These are phyloP conservation scores for Rauvolfia tetraphylla DNA, from an alignment of 257 asterid species.

Conservation along the genomic window DNA sequence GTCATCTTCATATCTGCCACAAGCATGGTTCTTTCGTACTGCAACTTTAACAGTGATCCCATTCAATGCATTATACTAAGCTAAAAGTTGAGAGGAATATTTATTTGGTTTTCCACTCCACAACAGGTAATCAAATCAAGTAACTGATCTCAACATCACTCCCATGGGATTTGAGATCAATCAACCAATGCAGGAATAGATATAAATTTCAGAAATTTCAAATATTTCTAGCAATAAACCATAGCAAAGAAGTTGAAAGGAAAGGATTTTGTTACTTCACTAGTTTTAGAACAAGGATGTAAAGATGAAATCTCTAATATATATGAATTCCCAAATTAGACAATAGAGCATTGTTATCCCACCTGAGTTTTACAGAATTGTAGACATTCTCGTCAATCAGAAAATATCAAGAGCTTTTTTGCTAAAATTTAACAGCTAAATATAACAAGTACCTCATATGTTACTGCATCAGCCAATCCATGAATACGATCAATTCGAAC, in stretches of 20 bases:
- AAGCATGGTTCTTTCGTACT: background rate
- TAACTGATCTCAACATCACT: background rate
- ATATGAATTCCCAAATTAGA: background rate
- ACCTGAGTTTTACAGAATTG: background rate
- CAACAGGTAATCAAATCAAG: background rate
- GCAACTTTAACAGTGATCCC: background rate
- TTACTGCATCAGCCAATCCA: slow-evolving; percentile 91
- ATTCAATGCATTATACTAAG: background rate
- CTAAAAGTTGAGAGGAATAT: background rate
- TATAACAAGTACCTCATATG: slow-evolving; percentile 68
- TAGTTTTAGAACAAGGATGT: background rate
- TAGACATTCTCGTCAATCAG: background rate
- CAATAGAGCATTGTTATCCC: background rate
- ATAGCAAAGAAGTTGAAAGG: background rate
- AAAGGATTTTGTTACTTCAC: background rate
- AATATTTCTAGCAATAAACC: background rate
- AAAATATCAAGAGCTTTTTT: no score
- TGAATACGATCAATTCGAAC: slow-evolving; percentile 91
- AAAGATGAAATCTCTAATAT: background rate
- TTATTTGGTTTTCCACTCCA: background rate
- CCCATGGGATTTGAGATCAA: background rate
- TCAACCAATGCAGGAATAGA: background rate
- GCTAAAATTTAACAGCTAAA: background rate
- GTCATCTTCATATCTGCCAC: background rate
- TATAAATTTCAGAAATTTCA: background rate